A percentile compares a stretch with the other conserved stretches of the same genome.
phyloP scores from a whole-genome alignment of 768 basidiomycete species.

The Mycena alexandri region DNA sequence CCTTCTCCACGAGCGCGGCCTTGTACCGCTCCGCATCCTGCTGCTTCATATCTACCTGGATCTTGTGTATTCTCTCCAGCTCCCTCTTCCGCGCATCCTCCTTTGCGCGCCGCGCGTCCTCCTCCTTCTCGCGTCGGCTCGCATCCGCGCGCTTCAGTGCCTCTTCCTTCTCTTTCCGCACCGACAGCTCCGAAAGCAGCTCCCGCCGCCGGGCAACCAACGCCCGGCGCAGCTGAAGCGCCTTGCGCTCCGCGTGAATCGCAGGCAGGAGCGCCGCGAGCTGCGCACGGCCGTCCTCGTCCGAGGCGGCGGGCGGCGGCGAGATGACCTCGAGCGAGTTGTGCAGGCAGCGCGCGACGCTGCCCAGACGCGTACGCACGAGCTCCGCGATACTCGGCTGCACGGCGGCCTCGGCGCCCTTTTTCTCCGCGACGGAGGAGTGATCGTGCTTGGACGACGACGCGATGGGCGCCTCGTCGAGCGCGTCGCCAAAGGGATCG shows the following conservation, averaged over 20 bases:
- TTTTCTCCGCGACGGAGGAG: conserved; percentile 21
- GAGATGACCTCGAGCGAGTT: conserved; percentile 72
- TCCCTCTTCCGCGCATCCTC: conserved; percentile 77
- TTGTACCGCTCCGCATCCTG: conserved; percentile 94
- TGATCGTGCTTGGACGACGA: conserved; percentile 50
- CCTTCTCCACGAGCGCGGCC: conserved; percentile 83
- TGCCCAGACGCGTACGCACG: conserved; percentile 82
- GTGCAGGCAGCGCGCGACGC: conserved; percentile 80
- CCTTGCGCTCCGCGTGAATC: conserved; percentile 81
- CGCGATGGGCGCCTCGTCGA: conserved; percentile 51
- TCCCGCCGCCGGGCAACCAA: conserved; percentile 89
- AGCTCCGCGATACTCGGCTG: conserved; percentile 82
- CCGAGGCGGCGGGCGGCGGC: conserved; percentile 54
- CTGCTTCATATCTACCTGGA: conserved; percentile 81
- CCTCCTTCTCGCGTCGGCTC: conserved; percentile 74
- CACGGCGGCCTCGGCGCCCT: conserved; percentile 54
- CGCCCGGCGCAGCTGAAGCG: conserved; percentile 80
- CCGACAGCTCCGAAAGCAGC: conserved; percentile 84
- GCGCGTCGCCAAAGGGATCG: conserved; percentile 68
- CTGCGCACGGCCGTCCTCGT: conserved; percentile 69
- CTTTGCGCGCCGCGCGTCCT: conserved; percentile 69
- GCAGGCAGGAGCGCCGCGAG: conserved; percentile 72
- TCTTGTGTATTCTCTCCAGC: conserved; percentile 72
- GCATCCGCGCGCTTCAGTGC: conserved; percentile 81
- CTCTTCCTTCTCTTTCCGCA: conserved; percentile 91